Evolutionary conservation across 1,139 yeast genomes (phyloP), one percentile per base, ranked within the genome.

Genomic region (Pichiaceae sp.): DNA sequence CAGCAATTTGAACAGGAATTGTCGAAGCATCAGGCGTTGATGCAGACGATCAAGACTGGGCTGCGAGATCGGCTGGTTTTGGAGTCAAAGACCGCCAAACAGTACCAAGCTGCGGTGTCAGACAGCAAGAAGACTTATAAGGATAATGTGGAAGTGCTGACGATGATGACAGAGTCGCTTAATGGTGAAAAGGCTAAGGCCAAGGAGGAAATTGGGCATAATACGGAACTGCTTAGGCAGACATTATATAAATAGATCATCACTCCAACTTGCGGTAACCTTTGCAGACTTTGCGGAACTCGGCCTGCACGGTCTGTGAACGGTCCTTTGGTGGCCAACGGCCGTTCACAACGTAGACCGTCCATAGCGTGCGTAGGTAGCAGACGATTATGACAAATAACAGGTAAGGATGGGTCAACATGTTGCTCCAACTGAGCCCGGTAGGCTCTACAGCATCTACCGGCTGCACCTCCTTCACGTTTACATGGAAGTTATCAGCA

Each of bases 1-100:
- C 23, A 40, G 8, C 46, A 43, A 20, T 52, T 45, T 31, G 59
- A 56, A 38, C 29, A 33, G 0, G 20, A 52, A 3, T 30, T 55
- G n/a, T 46, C 38, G 3, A 44, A 40, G 34, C 44, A 48, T 32
- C 34, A 42, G 29, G 43, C 45, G 14, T 23, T 50, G 33, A 20
- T 50, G 17, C 29, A 36, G 12, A 30, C 45, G n/a, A 33, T 44
- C 19, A 42, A 39, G 36, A 34, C 31, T 8, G 43, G 41, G 24
- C 26, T 50, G 7, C 33, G 37, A 12, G 41, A 42, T 17, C 45
- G 46, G 29, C 23, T 36, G 16, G 34, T 38, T 3, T 40, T 46
- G 19, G 53, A 48, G 27, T 14, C 31, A 3, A 42, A 43, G 15
- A 44, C 45, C 24, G 35, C 44, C 4, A 20, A 29, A 7, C 29